A percentile compares a stretch with the other conserved stretches of the same genome.
Evolutionary conservation across 108 stramenopile species (phyloP).

Genomic region (Cyclotella baltica): DNA sequence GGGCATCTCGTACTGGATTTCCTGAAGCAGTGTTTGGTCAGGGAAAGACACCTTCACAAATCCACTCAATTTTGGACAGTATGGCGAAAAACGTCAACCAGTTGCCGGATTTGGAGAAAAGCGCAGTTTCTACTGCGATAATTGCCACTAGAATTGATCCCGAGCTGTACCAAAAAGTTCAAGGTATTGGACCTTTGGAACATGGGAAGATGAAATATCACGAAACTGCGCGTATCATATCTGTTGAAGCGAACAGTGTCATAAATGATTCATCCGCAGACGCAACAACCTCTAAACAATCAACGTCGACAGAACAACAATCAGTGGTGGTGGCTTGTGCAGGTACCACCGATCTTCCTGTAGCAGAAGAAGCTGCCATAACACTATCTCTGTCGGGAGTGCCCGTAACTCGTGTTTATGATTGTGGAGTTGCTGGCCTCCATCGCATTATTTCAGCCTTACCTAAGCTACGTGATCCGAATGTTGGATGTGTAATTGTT

Average conservation of each 20-base stretch:
- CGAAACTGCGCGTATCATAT: constrained; percentile 68
- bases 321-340: constrained; percentile 86
- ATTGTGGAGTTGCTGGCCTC: constrained; percentile 96
- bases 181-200: constrained; percentile 51
- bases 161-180: constrained; percentile 34
- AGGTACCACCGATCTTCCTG: constrained; percentile 90
- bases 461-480: constrained; percentile 71
- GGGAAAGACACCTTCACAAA: constrained; percentile 81
- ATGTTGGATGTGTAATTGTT: constrained; percentile 88
- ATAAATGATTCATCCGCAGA: constrained; percentile 12
- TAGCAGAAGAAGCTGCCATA: constrained; percentile 92
- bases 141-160: constrained; percentile 71
- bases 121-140: constrained; percentile 53
- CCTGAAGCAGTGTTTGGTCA: constrained; percentile 88
- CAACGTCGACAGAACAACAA: background rate
- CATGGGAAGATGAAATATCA: constrained; percentile 75
- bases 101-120: constrained; percentile 23
- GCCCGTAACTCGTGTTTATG: constrained; percentile 82
- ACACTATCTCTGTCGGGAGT: constrained; percentile 71
- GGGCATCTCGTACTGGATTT: constrained; percentile 78
- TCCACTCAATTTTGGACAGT: constrained; percentile 81
- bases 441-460: constrained; percentile 87
- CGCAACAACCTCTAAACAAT: background rate
- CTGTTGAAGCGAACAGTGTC: constrained; percentile 67
- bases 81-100: constrained; percentile 83